These are phyloP conservation scores for Forsythia viridissima DNA, from an alignment of 257 asterid genomes.

Conservation along the genomic window DNA sequence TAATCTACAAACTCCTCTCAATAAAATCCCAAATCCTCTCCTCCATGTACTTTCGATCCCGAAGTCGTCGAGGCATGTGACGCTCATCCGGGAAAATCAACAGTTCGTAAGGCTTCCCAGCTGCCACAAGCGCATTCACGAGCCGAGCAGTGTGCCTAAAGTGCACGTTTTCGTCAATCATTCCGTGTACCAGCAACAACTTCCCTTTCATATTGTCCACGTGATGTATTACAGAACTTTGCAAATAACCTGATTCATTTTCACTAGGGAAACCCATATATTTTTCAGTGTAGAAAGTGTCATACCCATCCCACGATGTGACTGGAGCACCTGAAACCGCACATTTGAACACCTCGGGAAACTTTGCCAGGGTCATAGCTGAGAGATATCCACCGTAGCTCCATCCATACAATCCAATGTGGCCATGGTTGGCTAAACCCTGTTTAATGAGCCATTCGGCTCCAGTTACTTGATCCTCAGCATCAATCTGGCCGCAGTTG, in stretches of 20 bases:
- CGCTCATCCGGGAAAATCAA: conserved; percentile 94
- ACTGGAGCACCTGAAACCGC: conserved; percentile 98
- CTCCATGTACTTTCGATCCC: conserved; percentile 84
- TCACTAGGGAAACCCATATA: conserved; percentile 86
- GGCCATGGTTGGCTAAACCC: conserved; percentile 62
- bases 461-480: conserved; percentile 81
- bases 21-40: conserved; percentile 93
- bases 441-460: conserved; percentile 79
- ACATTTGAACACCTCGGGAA: conserved; percentile 66
- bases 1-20: conserved; percentile 63
- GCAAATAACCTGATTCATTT: conserved; percentile 45
- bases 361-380: conserved; percentile 67
- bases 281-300: conserved; percentile 82
- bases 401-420: conserved; percentile 90
- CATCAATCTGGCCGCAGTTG: conserved; percentile 73
- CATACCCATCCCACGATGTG: conserved; percentile 94
- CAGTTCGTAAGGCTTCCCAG: conserved; percentile 67
- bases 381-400: conserved; percentile 97
- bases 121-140: conserved; percentile 71
- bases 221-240: conserved; percentile 74
- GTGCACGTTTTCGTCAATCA: conserved; percentile 96
- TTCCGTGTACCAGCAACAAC: conserved; percentile 83
- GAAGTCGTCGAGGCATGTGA: conserved; percentile 73
- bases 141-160: conserved; percentile 95
- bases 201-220: conserved; percentile 61